Evolutionary conservation across 208 protist species (phyloP), one percentile per base, ranked within the genome.

Genomic region (Endotrypanum monterogeii): DNA sequence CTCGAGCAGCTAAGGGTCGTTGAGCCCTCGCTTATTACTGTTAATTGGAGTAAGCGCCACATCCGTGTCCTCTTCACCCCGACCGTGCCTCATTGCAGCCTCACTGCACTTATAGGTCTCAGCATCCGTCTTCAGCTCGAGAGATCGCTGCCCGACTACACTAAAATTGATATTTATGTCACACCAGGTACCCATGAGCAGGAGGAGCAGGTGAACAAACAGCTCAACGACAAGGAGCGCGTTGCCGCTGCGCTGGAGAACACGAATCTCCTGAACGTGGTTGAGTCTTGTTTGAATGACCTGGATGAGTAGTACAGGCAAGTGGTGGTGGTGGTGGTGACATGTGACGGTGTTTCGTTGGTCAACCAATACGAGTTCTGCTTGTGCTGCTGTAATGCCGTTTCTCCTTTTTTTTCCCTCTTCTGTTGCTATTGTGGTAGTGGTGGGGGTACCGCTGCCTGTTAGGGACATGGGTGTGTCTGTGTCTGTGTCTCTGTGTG

Each of bases 221-320:
- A 99, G 84, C 93, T 99, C 8, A 98, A 98, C 73, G 99, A 99
- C 81, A 99, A 99, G 86, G 99, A 99, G 84, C 80, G 99, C 48
- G 98, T 99, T 20, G 94, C 97, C 6, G 99, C 99, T 6, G 99
- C 99, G 44, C 88, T 99, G 67, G 99, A 99, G 74, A 99, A 99
- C 73, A 78, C 74, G 9, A 93, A 92, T 72, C 70, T 99, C 46
- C 72, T 98, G 32, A 79, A 82, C 35, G 83, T 97, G 12, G 86
- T 98, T 25, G 90, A 97, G 65, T 89, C 85, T 14, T 98, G 94
- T 73, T 79, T 98, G 32, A 89, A 94, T 63, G 89, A 84, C 23
- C 89, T 87, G 66, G 87, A 92, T 63, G 75, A 87, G 66, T 70
- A 39, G 32, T n/a, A n/a, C n/a, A n/a, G n/a, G n/a, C 12, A 11